Base-by-base conservation (phyloP, 176 grass and related monocot genomes). In the Aegilops bicornis region DNA sequence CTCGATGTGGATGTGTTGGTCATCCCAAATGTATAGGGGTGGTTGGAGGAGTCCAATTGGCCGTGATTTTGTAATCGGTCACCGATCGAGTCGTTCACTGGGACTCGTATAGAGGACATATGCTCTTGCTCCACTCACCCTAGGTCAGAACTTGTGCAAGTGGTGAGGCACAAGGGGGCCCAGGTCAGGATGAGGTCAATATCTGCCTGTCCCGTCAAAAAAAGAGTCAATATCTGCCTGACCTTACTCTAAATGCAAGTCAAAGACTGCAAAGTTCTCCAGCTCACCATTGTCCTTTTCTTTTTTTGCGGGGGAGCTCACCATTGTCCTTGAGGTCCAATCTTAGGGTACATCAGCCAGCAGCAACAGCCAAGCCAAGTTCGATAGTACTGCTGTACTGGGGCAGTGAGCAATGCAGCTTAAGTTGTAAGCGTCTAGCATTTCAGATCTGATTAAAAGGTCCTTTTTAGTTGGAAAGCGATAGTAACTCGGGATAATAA, bases 291-390 rank as follows among this genome's bases (percentile, higher is more conserved):
- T 81, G 48, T 40, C 63, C 82, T 31, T n/a, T 27, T 27, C 27
- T 27, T 27, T 27, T 27, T 27, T 27, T 27, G 27, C 27, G 27
- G 27, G 27, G 27, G 27, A 85, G 70, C 86, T 81, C 89, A 82
- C 63, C 69, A 13, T 70, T 81, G 48, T 40, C 63, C 82, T 31
- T n/a, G 76, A 81, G 82, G 82, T 76, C 89, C 77, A 91, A 76
- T 8, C 20, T 39, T 73, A 7, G 39, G 42, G 48, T 23, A 61
- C 67, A 79, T 16, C 20, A 83, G 30, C 75, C 43, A 83, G 36
- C 32, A 78, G 39, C 74, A 82, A 52, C 31, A 83, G 65, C 65
- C 74, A 87, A 68, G 66, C 33, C 47, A 82, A 62, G 48, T 76
- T 76, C 20, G n/a, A 76, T 52, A 61, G 61, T 76, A 75, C 68